Conservation (phyloP, 2,329 filamentous ascomycete genomes). For the Aurifilum marmelostoma region DNA sequence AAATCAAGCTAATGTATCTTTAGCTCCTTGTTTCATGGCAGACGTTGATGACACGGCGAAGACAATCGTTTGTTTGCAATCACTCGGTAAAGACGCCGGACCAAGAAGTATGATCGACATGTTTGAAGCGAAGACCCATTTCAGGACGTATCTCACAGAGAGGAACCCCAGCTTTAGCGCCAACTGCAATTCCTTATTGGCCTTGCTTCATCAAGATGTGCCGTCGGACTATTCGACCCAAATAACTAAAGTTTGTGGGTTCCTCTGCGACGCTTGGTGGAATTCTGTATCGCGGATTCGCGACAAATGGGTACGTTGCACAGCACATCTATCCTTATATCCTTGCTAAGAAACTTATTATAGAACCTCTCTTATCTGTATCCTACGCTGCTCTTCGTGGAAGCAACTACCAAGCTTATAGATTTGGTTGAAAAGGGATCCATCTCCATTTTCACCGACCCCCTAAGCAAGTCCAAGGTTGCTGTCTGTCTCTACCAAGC, state of each 20-base stretch:
- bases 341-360: no score
- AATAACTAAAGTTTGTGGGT: neutral
- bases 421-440: no score
- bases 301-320: no score
- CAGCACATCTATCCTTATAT: no score
- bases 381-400: no score
- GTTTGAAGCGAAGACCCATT: neutral
- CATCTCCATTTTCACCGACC: no score
- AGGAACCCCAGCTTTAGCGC: conserved; percentile 5
- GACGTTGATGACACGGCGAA: neutral
- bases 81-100: neutral
- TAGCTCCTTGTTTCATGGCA: neutral
- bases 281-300: no score
- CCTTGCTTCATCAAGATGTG: neutral
- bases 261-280: neutral
- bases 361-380: no score
- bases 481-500: no score
- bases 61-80: neutral
- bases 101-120: neutral
- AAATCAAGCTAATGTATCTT: neutral
- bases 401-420: no score
- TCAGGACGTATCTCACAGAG: neutral
- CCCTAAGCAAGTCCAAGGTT: no score
- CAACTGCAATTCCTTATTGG: neutral
- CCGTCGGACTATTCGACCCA: neutral